Conservation (phyloP, 352 stramenopile species). For the Phytophthora podocarpi region DNA sequence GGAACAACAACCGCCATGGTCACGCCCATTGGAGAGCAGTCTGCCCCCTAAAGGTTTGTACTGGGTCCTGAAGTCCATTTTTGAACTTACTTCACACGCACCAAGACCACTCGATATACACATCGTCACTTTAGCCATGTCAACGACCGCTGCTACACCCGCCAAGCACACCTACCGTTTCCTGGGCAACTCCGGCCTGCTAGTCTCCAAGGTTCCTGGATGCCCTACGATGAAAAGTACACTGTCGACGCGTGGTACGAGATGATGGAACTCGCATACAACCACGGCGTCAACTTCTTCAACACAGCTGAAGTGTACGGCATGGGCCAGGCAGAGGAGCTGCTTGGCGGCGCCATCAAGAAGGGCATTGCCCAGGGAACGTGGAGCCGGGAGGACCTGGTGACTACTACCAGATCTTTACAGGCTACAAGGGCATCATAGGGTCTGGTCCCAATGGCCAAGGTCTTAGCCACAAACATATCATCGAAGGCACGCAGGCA, state of each 20-base stretch:
- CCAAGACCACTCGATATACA: too few species aligned
- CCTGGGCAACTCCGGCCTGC: background rate
- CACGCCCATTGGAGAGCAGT: too few species aligned
- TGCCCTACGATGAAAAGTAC: background rate
- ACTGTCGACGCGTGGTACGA: background rate
- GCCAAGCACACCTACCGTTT: too few species aligned
- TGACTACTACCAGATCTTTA: background rate
- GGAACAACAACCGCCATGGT: too few species aligned
- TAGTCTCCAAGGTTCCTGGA: background rate
- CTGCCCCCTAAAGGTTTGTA: too few species aligned
- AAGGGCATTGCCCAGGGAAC: background rate
- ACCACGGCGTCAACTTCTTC: background rate
- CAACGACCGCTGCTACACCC: too few species aligned
- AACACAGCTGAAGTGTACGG: background rate
- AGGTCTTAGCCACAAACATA: background rate
- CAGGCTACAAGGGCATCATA: background rate
- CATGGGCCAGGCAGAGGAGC: background rate
- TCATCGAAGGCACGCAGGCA: slow-evolving; percentile 18
- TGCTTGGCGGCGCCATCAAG: background rate
- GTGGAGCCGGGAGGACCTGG: background rate
- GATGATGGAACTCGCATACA: background rate
- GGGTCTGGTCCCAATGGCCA: background rate
- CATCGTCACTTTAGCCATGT: too few species aligned
- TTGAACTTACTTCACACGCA: too few species aligned
- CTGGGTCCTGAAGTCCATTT: too few species aligned